phyloP scores from a whole-genome alignment of 106 monocot genomes.

The Dendrobium chrysotoxum region DNA sequence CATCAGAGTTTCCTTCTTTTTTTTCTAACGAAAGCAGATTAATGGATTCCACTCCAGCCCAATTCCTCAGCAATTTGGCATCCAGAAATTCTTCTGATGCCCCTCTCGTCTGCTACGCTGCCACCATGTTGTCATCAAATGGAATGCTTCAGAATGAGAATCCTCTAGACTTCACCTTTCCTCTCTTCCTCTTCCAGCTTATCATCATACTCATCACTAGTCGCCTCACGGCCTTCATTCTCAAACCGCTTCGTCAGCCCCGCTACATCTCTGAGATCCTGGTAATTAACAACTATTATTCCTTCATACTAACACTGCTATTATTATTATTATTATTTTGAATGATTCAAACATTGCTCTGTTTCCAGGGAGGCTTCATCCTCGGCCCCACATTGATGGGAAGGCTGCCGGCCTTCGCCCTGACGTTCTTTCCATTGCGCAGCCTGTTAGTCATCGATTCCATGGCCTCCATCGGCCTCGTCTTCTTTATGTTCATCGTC shows the following conservation, averaged over 20 bases:
- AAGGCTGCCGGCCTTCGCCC: background rate
- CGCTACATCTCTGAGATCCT: conserved; percentile 20
- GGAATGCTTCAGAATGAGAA: conserved; percentile 16
- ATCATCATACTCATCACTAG: conserved; percentile 13
- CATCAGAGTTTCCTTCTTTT: background rate
- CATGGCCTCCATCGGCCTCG: conserved; percentile 17
- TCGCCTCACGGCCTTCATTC: conserved; percentile 12
- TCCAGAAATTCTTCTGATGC: background rate
- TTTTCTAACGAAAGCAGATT: background rate
- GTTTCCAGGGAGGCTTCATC: conserved; percentile 8
- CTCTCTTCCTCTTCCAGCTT: conserved; percentile 24
- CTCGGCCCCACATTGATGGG: conserved; percentile 14
- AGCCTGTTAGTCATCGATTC: conserved; percentile 18
- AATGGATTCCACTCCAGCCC: background rate
- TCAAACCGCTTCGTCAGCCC: conserved; percentile 13
- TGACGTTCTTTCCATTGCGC: conserved; percentile 5
- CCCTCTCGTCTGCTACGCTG: conserved; percentile 12
- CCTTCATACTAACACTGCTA: background rate
- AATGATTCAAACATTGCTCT: background rate
- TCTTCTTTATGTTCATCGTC: conserved; percentile 21
- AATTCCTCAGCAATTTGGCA: background rate
- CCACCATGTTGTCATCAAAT: conserved; percentile 17
- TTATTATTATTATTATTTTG: background rate
- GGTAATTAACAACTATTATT: background rate
- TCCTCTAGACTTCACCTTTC: conserved; percentile 19